These are phyloP conservation scores for Apostasia ramifera DNA, from an alignment of 106 monocot species.

Conservation along the genomic window DNA sequence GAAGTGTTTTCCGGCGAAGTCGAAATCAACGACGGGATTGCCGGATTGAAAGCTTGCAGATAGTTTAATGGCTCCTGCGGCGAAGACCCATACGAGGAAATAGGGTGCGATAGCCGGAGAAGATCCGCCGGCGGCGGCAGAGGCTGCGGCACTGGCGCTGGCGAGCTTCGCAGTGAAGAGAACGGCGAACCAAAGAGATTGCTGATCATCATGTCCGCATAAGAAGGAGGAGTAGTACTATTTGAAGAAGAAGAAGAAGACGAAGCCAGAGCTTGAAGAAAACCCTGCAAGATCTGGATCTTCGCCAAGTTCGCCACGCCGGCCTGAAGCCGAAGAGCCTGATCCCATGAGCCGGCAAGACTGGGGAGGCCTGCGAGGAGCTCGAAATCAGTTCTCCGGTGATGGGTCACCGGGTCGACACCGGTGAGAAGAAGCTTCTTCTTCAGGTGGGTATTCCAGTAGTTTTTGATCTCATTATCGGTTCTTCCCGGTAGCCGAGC, in stretches of 20 bases:
- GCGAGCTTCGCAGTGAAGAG: not conserved
- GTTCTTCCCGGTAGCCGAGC: constrained; percentile 4
- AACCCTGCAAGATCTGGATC: constrained; percentile 1
- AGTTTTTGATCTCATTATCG: constrained; percentile 10
- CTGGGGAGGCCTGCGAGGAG: constrained; percentile 2
- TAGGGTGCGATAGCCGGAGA: too few relatives aligned
- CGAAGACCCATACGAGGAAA: too few relatives aligned
- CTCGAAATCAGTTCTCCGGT: not conserved
- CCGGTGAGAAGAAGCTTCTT: constrained; percentile 4
- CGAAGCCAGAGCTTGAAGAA: not conserved
- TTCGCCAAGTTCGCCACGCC: not conserved
- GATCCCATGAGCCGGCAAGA: constrained; percentile 1
- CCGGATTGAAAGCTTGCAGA: too few relatives aligned
- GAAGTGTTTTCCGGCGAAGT: constrained; percentile 3
- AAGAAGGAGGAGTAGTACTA: too few relatives aligned
- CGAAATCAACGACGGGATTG: not conserved
- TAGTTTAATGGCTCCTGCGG: too few relatives aligned
- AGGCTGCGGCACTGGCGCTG: too few relatives aligned
- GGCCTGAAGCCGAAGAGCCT: constrained; percentile 2
- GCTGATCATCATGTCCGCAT: not conserved
- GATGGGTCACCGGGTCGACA: constrained; percentile 7
- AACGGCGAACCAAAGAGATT: not conserved
- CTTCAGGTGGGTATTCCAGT: constrained; percentile 11
- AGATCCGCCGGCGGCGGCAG: too few relatives aligned
- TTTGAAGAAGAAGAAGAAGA: not conserved